Percentiles rank a stretch among this genome's conserved stretches.
phyloP scores from a whole-genome alignment of 108 stramenopile genomes.

The Cyclotella distinguenda region DNA sequence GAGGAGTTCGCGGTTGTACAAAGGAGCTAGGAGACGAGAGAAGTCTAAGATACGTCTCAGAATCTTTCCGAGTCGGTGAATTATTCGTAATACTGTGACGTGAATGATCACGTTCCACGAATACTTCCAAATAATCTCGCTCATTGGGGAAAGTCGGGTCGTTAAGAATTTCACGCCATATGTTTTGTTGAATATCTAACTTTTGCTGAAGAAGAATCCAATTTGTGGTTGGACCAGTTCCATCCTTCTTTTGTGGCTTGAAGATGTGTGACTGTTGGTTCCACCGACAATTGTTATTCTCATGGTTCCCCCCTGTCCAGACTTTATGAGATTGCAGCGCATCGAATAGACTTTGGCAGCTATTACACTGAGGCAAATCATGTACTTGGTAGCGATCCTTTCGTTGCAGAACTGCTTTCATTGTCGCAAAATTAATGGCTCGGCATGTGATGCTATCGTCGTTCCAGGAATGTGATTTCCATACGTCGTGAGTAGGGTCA shows the following conservation, averaged over 20 bases:
- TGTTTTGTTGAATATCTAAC: conserved; percentile 20
- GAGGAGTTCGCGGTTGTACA: neutral
- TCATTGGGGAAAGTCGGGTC: conserved; percentile 1
- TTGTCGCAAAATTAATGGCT: conserved; percentile 44
- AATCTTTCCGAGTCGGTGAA: neutral
- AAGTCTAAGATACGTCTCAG: conserved; percentile 13
- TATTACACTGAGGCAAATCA: conserved; percentile 42
- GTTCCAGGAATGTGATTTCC: conserved; percentile 33
- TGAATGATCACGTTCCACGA: conserved; percentile 33
- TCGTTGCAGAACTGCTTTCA: conserved; percentile 50
- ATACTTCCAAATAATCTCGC: conserved; percentile 50
- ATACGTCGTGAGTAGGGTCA: conserved; percentile 27
- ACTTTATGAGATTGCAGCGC: conserved; percentile 29
- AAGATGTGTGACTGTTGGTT: conserved; percentile 45
- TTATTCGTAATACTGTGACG: conserved; percentile 17
- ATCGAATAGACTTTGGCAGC: conserved; percentile 37
- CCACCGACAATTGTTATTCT: conserved; percentile 10
- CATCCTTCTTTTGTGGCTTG: conserved; percentile 45
- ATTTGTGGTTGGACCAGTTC: conserved; percentile 37
- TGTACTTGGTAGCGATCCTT: conserved; percentile 41
- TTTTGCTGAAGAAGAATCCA: conserved; percentile 50
- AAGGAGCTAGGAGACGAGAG: conserved; percentile 1
- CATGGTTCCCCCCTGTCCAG: conserved; percentile 25
- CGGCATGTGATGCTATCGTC: conserved; percentile 41
- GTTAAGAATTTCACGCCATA: conserved; percentile 8